These are phyloP conservation scores for Zasmidium cellare DNA, from an alignment of 2,329 filamentous ascomycete genomes.

Conservation along the genomic window DNA sequence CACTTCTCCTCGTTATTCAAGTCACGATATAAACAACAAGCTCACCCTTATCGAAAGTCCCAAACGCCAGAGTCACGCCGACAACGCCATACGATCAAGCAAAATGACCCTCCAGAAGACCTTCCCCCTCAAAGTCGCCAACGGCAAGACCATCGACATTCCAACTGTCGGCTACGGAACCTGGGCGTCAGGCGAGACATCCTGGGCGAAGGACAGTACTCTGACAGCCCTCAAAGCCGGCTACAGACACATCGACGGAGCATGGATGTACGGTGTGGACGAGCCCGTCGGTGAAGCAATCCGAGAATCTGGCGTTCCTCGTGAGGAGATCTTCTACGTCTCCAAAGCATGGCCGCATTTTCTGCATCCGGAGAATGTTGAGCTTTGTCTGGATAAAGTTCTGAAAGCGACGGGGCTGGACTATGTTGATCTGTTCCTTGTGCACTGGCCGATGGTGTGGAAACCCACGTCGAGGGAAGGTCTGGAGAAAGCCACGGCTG, in stretches of 20 bases:
- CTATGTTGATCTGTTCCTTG: conserved; percentile 44
- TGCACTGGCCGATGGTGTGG: conserved; percentile 41
- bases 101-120: conserved; percentile 19
- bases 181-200: conserved; percentile 25
- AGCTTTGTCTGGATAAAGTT: conserved; percentile 37
- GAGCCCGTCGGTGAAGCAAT: conserved; percentile 25
- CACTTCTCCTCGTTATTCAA: neutral
- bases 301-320: conserved; percentile 24
- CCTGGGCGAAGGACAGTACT: conserved; percentile 26
- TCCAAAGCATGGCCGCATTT: conserved; percentile 24
- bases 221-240: conserved; percentile 25
- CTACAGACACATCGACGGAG: conserved; percentile 31
- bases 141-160: conserved; percentile 26
- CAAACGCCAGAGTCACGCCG: no score
- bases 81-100: neutral
- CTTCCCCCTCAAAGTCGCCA: conserved; percentile 22
- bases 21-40: no score
- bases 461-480: conserved; percentile 18
- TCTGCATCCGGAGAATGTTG: conserved; percentile 25
- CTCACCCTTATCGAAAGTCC: no score
- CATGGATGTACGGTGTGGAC: conserved; percentile 30
- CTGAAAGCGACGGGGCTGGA: conserved; percentile 42
- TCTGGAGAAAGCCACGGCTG: conserved; percentile 18
- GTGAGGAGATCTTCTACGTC: conserved; percentile 25
- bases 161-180: conserved; percentile 30